Conservation (phyloP, 148 eudicot species). For the Rhododendron henanense region DNA sequence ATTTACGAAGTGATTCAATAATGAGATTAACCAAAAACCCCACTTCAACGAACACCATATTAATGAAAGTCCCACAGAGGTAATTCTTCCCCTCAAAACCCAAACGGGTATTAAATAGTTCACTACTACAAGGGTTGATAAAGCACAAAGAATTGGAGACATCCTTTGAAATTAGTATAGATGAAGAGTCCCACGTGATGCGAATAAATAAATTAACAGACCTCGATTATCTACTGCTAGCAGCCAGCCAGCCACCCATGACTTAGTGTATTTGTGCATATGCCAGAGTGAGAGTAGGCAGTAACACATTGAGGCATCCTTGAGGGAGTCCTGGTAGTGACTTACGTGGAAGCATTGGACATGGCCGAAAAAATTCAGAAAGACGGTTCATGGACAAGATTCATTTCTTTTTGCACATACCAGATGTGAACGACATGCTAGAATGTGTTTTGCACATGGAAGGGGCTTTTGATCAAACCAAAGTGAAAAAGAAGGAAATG, state of each 20-base stretch:
- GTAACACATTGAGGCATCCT: neutral
- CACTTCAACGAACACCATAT: neutral
- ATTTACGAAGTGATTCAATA: neutral
- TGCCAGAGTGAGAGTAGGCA: neutral
- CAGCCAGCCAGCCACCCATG: neutral
- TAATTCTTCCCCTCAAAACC: neutral
- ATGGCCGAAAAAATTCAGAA: neutral
- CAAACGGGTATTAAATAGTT: neutral
- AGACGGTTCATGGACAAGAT: neutral
- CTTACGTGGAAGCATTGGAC: neutral
- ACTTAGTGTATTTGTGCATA: neutral
- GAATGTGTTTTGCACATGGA: neutral
- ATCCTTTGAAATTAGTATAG: neutral
- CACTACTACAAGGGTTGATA: neutral
- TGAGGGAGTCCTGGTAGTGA: neutral
- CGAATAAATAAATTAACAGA: neutral
- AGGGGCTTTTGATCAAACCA: neutral
- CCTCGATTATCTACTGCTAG: neutral
- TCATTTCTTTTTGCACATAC: neutral
- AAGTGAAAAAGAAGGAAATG: neutral
- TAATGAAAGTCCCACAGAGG: neutral
- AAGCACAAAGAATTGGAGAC: neutral
- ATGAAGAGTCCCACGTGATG: neutral
- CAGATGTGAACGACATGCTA: neutral
- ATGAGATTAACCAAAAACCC: neutral